Conservation (phyloP, 169 alveolate genomes). For the Cryptosporidium meleagridis region DNA sequence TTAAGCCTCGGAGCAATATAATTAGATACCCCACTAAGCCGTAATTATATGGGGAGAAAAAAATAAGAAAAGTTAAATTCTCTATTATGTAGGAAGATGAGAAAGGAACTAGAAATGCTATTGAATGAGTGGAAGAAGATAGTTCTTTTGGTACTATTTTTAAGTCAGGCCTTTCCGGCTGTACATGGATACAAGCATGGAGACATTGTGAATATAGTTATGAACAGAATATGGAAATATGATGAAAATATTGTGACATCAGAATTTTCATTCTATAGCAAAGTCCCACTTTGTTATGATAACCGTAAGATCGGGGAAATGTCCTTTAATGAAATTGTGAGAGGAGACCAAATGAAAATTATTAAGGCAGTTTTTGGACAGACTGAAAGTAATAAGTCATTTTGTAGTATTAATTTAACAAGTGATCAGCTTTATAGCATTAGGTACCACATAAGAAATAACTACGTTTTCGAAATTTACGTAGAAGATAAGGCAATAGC, state of each 20-base stretch:
- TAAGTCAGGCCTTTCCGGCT: background rate
- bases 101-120: background rate
- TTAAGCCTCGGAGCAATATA: constrained; percentile 15
- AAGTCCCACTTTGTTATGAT: constrained; percentile 43
- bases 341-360: constrained; percentile 53
- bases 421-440: constrained; percentile 34
- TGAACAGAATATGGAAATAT: constrained; percentile 70
- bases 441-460: constrained; percentile 18
- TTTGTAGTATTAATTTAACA: constrained; percentile 18
- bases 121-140: background rate
- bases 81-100: constrained; percentile 58
- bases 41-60: background rate
- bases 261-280: constrained; percentile 50
- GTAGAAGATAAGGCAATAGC: constrained; percentile 69
- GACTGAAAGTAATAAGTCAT: constrained; percentile 1
- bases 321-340: constrained; percentile 60
- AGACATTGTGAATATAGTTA: constrained; percentile 36
- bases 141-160: background rate
- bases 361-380: constrained; percentile 26
- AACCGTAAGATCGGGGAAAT: constrained; percentile 2
- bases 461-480: constrained; percentile 45
- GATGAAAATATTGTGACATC: constrained; percentile 48
- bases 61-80: background rate
- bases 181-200: constrained; percentile 32
- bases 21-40: constrained; percentile 53